Evolutionary conservation across 768 basidiomycete species (phyloP), one percentile per base, ranked within the genome.

Genomic region (Mycena galopus): DNA sequence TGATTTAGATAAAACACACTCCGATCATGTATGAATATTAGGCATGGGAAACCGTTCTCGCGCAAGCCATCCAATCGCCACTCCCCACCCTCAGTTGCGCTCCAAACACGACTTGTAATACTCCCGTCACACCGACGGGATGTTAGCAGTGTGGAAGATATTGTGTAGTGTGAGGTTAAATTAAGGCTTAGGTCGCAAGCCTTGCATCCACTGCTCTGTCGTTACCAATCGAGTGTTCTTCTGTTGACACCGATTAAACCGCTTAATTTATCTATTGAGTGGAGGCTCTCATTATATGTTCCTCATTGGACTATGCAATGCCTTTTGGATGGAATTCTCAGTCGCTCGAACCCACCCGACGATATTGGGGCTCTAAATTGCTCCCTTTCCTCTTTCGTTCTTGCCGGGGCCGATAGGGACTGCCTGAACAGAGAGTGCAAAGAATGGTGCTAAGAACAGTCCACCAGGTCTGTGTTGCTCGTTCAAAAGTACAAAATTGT

Each of bases 31-130:
- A n/a, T n/a, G n/a, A n/a, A n/a, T n/a, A n/a, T n/a, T n/a, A 73
- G 72, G 72, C 72, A 42, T 73, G 68, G 68, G 37, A 73, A 1
- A 70, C 73, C 4, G 32, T 73, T 14, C 50, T 73, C 10, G 63
- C 65, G 27, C 57, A 47, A 12, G 64, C 68, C 17, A 35, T 63
- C 50, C 11, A 50, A 21, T 23, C 51, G 35, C 72, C 73, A 23
- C 44, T 73, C 32, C 35, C 73, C 17, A 68, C 73, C 1, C 50
- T 51, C 19, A 23, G 60, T n/a, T 73, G 73, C 53, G 68, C 64
- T 1, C 64, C 73, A 9, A 58, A 50, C 1, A 67, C 50, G 3
- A 39, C 39, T 6, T 73, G 73, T 59, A 70, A 67, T 32, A 4
- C 53, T 0, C 73, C 73, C 0, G 73, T 73, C 4, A 70, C 68